Base-by-base conservation (phyloP, 225 moss, liverwort and hornwort species). In the Thuidium tamariscinum region DNA sequence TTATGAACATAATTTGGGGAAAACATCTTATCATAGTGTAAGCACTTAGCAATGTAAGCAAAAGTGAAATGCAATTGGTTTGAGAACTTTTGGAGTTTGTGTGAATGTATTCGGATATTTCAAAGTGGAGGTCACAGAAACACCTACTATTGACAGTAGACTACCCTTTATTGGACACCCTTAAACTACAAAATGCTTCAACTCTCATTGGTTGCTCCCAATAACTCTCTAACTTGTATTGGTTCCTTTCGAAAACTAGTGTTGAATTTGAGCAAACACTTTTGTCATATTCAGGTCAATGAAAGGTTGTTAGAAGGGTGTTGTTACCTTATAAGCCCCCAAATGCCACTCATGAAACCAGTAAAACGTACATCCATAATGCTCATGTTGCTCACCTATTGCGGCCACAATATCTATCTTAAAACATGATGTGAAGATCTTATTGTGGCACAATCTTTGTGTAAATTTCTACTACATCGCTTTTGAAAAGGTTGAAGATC, bases 391-490 rank as follows among this genome's bases (percentile, higher is more conserved):
- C 64, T 36, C 27, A 27, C 52, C 18, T 36, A 29, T 30, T 66
- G 36, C 1, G 3, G 18, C 27, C 51, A 52, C 67, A 18, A 18
- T 67, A n/a, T 82, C 8, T 51, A 26, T 76, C 36, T 39, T 77
- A 37, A 57, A 39, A 56, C 27, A 56, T 76, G 5, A 7, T 77
- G 39, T 52, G 52, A 22, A n/a, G 52, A n/a, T 54, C 54, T 75
- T 74, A 34, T 13, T 54, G 52, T 22, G 22, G 3, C 34, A 34
- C 22, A n/a, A n/a, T 48, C 21, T 52, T 75, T 51, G 51, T 51
- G 21, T 51, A 34, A 34, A 1, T 74, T 75, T n/a, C 0, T 48
- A 73, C 3, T 46, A 10, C 0, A 0, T 1, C 0, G 19, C 32
- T 48, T 32, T 48, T 32, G 11, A 36, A 48, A 30, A 19, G 72